These are phyloP conservation scores for Populus simonii DNA, from an alignment of 345 rosid species.

Conservation along the genomic window DNA sequence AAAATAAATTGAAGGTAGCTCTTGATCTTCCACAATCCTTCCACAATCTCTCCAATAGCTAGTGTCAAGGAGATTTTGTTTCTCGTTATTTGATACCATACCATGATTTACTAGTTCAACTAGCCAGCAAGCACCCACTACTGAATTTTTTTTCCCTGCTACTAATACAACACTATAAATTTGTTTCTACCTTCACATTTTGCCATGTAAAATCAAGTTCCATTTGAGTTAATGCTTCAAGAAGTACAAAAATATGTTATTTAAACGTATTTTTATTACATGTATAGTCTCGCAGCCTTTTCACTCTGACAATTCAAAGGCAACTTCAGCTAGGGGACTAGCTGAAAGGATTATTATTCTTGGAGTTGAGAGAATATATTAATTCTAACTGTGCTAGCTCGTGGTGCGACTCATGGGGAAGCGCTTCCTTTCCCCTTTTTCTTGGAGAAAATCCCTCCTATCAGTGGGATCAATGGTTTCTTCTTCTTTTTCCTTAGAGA, in stretches of 20 bases:
- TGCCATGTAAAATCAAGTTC: neutral
- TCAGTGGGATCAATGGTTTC: conserved; percentile 60
- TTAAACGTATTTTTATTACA: neutral
- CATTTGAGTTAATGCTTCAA: neutral
- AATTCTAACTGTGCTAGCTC: neutral
- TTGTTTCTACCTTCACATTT: neutral
- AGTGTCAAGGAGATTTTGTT: too few relatives aligned
- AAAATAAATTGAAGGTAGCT: neutral
- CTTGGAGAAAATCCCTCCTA: conserved; percentile 66
- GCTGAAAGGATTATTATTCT: neutral
- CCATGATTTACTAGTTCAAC: too few relatives aligned
- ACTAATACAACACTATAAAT: neutral
- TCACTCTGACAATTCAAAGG: neutral
- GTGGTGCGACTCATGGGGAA: conserved; percentile 1
- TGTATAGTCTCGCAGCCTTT: neutral
- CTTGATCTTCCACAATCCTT: neutral
- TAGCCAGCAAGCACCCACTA: neutral
- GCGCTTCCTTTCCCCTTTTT: conserved; percentile 19
- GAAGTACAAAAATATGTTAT: neutral
- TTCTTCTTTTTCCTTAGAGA: conserved; percentile 63
- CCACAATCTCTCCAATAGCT: neutral
- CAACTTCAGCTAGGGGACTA: neutral
- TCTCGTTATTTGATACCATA: too few relatives aligned
- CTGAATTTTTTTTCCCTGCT: neutral
- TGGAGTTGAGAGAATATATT: neutral